phyloP scores from a whole-genome alignment of 176 grass and related monocot species.

The Alloteropsis semialata region DNA sequence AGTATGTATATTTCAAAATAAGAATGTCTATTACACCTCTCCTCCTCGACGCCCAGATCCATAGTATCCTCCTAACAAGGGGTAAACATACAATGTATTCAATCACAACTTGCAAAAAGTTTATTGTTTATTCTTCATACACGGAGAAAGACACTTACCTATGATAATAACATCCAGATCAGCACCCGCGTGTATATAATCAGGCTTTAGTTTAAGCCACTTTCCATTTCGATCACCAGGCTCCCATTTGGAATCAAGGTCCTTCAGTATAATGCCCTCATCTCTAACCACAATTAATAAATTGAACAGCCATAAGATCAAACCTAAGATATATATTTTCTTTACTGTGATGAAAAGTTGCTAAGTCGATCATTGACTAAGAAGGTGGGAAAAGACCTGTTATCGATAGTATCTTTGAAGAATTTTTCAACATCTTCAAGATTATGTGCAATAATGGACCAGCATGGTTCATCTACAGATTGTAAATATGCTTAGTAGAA shows the following conservation, averaged over 20 bases:
- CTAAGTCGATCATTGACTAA: neutral
- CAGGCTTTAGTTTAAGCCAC: conserved; percentile 97
- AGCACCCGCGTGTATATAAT: conserved; percentile 89
- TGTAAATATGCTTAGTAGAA: conserved; percentile 15
- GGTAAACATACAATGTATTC: neutral
- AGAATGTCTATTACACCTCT: conserved; percentile 50
- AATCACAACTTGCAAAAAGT: conserved; percentile 27
- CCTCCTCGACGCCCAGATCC: conserved; percentile 89
- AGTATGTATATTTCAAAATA: conserved; percentile 7
- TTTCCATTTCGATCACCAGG: conserved; percentile 86
- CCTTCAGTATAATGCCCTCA: conserved; percentile 92
- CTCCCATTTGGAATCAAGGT: conserved; percentile 96
- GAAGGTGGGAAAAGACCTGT: conserved; percentile 56
- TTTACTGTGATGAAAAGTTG: neutral
- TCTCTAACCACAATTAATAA: conserved; percentile 52
- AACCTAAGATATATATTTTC: neutral
- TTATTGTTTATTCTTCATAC: neutral
- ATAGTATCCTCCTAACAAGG: conserved; percentile 82
- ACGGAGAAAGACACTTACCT: conserved; percentile 50
- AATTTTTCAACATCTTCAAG: conserved; percentile 91
- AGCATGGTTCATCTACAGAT: conserved; percentile 81
- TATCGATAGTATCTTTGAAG: conserved; percentile 90
- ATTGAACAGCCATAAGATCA: conserved; percentile 16
- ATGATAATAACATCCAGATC: conserved; percentile 97
- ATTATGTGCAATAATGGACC: conserved; percentile 70